Percentiles rank a stretch among this genome's conserved stretches.
Conservation (phyloP, 371 early-diverging fungal genomes). For the Apophysomyces ossiformis region DNA sequence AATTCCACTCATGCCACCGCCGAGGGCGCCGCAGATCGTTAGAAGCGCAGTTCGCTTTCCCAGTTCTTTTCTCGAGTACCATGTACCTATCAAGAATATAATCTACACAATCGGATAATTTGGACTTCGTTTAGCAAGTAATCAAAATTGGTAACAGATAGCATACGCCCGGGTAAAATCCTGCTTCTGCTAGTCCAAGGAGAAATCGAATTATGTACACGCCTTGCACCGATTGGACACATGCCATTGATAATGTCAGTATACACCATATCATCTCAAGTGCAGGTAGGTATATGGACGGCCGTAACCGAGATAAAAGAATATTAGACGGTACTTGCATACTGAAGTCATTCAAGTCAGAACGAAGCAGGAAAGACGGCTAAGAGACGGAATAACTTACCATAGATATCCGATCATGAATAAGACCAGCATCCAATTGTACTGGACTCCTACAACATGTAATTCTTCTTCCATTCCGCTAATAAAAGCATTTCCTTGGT, state of each 20-base stretch:
- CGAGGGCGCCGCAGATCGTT: constrained; percentile 47
- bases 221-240: constrained; percentile 51
- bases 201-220: constrained; percentile 58
- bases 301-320: constrained; percentile 54
- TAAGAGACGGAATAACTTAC: constrained; percentile 24
- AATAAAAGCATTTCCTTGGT: constrained; percentile 45
- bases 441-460: constrained; percentile 38
- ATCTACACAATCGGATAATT: constrained; percentile 26
- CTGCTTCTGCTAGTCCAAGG: constrained; percentile 68
- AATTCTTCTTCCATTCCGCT: constrained; percentile 60
- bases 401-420: constrained; percentile 49
- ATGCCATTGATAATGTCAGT: constrained; percentile 62
- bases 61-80: constrained; percentile 56
- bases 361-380: not conserved
- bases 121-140: not conserved
- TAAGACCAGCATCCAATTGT: constrained; percentile 51
- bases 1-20: constrained; percentile 46
- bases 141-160: not conserved
- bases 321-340: constrained; percentile 70
- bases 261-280: constrained; percentile 61
- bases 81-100: constrained; percentile 50
- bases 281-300: constrained; percentile 55
- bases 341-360: constrained; percentile 18
- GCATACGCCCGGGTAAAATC: constrained; percentile 59
- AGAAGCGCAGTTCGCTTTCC: constrained; percentile 44